Base-by-base conservation (phyloP, 225 moss, liverwort and hornwort species). In the Physcomitrellopsis africana region DNA sequence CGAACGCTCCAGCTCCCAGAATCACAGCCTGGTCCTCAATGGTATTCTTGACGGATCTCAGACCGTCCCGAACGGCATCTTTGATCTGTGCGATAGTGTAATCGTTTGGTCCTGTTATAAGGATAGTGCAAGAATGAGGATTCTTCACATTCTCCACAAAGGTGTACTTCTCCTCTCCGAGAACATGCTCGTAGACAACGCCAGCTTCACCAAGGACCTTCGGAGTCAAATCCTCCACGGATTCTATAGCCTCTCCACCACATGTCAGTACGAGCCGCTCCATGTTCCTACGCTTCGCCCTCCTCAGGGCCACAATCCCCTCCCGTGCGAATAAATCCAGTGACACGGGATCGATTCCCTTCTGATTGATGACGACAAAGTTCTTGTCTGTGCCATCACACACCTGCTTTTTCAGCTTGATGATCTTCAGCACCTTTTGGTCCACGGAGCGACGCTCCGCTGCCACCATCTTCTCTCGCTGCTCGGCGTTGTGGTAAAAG, bases 51-150 rank as follows among this genome's bases (percentile, higher is more conserved):
- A 99, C 97, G 27, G 97, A 79, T 66, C 97, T 87, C 67, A 99
- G 79, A 37, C 97, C 97, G 74, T 99, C 97, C 32, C 97, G 90
- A 55, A 94, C 87, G 24, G 97, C 94, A 74, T 99, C 94, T 63
- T 99, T 99, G 62, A 99, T 94, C 74, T 99, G 94, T 5, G 94
- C 97, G 32, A 99, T 99, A n/a, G 97, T 94, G 75, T 99, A 93
- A 73, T 99, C 97, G 80, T 99, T 94, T 2, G 97, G 94, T 27
- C 94, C 97, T 65, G 94, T 99, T 11, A 99, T 94, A 22, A 99
- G 89, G 58, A 99, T 99, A 10, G 97, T 99, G 80, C 97, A 99
- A 48, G 97, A 92, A 63, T 91, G 91, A 6, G 93, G 94, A 46
- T 99, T 94, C 64, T 93, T 94, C 75, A 94, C 97, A 46, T 89